Conservation (phyloP, 1,139 yeast species). For the Geotrichum siamense region DNA sequence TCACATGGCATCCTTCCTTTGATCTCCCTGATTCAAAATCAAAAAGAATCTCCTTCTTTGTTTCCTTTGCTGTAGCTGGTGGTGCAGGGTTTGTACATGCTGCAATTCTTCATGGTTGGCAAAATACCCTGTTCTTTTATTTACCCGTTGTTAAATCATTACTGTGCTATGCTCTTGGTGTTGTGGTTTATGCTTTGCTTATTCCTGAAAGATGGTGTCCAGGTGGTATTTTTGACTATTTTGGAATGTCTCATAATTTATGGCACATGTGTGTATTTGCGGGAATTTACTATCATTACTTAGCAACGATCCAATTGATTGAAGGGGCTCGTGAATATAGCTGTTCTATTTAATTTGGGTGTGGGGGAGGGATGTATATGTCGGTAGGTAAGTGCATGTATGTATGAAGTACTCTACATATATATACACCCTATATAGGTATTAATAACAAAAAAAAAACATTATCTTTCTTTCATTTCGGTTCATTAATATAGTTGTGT, state of each 20-base stretch:
- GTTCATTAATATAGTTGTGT: background rate
- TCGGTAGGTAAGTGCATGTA: background rate
- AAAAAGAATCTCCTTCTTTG: slow-evolving; percentile 73
- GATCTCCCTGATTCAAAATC: slow-evolving; percentile 81
- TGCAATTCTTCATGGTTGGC: slow-evolving; percentile 50
- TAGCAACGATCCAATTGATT: slow-evolving; percentile 67
- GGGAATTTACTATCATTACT: slow-evolving; percentile 82
- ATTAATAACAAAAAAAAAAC: too few relatives aligned
- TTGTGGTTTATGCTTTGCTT: slow-evolving; percentile 77
- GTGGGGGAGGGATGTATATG: too few relatives aligned
- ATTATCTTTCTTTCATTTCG: background rate
- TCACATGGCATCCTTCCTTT: slow-evolving; percentile 88
- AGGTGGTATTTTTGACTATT: slow-evolving; percentile 48
- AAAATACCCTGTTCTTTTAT: slow-evolving; percentile 47
- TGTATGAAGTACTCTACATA: background rate
- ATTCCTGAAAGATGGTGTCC: slow-evolving; percentile 78
- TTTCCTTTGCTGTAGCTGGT: slow-evolving; percentile 74
- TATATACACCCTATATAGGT: too few relatives aligned
- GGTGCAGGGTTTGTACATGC: slow-evolving; percentile 55
- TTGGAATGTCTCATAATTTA: slow-evolving; percentile 89
- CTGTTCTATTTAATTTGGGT: slow-evolving; percentile 20
- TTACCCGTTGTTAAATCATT: slow-evolving; percentile 60
- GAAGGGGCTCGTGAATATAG: slow-evolving; percentile 33
- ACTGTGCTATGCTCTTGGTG: slow-evolving; percentile 72
- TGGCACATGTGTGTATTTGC: slow-evolving; percentile 91